A percentile compares a stretch with the other conserved stretches of the same genome.
Conservation (phyloP, 805 yeast genomes). For the Ogataea wickerhamii region DNA sequence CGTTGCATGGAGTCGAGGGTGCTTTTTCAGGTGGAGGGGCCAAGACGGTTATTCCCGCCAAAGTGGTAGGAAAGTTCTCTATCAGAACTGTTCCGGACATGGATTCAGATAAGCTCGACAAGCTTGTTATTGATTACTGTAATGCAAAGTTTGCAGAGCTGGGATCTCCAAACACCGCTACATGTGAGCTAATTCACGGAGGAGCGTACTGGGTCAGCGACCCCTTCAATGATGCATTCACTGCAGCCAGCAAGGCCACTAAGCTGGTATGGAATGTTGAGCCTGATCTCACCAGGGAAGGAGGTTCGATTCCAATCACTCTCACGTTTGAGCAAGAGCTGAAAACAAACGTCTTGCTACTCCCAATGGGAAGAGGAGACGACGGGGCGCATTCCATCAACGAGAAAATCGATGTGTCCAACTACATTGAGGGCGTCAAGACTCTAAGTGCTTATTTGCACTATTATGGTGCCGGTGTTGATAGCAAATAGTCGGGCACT, state of each 20-base stretch:
- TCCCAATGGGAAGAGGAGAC: slow-evolving; percentile 98
- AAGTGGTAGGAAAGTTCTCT: slow-evolving; percentile 90
- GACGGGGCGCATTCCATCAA: slow-evolving; percentile 99
- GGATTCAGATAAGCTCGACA: slow-evolving; percentile 71
- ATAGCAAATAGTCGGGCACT: slow-evolving; percentile 6
- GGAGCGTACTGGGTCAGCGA: slow-evolving; percentile 96
- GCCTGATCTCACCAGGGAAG: slow-evolving; percentile 97
- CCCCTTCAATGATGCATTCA: slow-evolving; percentile 87
- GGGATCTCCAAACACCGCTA: slow-evolving; percentile 70
- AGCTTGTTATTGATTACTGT: slow-evolving; percentile 70
- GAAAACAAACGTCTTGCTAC: slow-evolving; percentile 77
- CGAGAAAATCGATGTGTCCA: slow-evolving; percentile 85
- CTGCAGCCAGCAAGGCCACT: slow-evolving; percentile 94
- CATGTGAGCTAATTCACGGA: slow-evolving; percentile 80
- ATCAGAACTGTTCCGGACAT: slow-evolving; percentile 97
- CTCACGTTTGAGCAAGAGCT: slow-evolving; percentile 86
- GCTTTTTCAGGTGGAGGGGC: slow-evolving; percentile 96
- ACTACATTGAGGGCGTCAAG: slow-evolving; percentile 91
- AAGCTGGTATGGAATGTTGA: slow-evolving; percentile 91
- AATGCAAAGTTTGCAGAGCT: slow-evolving; percentile 61
- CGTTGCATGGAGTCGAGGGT: slow-evolving; percentile 96
- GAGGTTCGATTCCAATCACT: slow-evolving; percentile 98
- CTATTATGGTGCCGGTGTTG: slow-evolving; percentile 49
- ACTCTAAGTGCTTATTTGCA: slow-evolving; percentile 92
- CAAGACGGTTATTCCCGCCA: slow-evolving; percentile 96